Evolutionary conservation across 2,329 filamentous ascomycete species (phyloP).

Genomic region (Thielaviopsis punctulata): DNA sequence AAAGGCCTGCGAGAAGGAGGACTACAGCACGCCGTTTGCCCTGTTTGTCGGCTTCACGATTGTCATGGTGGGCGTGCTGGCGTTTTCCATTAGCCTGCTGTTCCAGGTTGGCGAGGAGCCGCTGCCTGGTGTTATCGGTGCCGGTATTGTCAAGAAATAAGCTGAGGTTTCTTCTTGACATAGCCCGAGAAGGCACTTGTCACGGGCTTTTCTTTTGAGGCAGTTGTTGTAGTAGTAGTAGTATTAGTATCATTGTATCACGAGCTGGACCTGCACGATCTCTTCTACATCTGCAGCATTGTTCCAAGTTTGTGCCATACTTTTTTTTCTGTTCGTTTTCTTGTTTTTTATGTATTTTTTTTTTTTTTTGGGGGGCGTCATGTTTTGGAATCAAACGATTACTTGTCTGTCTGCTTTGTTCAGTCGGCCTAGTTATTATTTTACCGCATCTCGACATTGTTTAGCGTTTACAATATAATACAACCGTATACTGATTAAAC

Average conservation of each 20-base stretch:
- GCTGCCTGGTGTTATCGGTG: slow-evolving; percentile 87
- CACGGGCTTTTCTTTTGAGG: background rate
- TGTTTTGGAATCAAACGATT: background rate
- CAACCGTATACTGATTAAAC: too few species aligned
- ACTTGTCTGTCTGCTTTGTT: background rate
- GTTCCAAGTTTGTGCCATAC: slow-evolving; percentile 2
- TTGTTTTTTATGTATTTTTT: background rate
- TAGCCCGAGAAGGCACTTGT: background rate
- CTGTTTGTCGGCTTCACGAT: slow-evolving; percentile 63
- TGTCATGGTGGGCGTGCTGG: slow-evolving; percentile 47
- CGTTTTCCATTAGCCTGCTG: slow-evolving; percentile 58
- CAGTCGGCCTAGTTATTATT: background rate
- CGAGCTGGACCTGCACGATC: background rate
- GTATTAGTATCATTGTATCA: background rate
- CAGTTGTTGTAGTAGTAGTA: slow-evolving; percentile 1
- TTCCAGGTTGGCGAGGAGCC: slow-evolving; percentile 74
- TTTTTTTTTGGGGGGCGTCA: background rate
- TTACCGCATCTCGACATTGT: background rate
- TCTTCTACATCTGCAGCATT: background rate
- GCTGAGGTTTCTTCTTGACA: background rate
- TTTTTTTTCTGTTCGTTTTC: background rate
- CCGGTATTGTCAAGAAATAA: slow-evolving; percentile 65
- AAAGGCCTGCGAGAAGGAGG: slow-evolving; percentile 74
- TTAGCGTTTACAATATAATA: background rate
- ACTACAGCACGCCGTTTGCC: slow-evolving; percentile 80